Conservation (phyloP, 169 alveolate species). For the Theileria annulata region DNA sequence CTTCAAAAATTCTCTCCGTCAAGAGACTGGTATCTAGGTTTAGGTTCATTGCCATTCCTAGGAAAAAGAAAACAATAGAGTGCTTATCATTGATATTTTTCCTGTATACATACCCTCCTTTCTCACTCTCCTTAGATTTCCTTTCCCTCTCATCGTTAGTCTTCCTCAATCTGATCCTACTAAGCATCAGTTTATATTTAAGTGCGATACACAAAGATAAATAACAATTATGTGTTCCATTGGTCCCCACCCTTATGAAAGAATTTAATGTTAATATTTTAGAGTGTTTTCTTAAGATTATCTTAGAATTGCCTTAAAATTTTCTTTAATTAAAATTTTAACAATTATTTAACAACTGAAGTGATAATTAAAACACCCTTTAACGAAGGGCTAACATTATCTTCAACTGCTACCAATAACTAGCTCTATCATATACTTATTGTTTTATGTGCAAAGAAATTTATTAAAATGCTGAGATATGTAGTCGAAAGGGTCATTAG, state of each 20-base stretch:
- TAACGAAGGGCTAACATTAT: background rate
- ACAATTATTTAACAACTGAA: background rate
- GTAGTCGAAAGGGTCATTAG: slow-evolving; percentile 63
- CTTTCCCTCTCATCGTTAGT: background rate
- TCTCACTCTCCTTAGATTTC: background rate
- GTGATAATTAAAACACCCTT: background rate
- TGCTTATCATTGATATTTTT: slow-evolving; percentile 6
- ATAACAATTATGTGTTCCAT: background rate
- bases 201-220: background rate
- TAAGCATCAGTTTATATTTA: background rate
- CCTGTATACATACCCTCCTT: background rate
- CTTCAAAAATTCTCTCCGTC: slow-evolving; percentile 11
- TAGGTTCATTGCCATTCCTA: slow-evolving; percentile 11
- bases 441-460: slow-evolving; percentile 6
- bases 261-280: background rate
- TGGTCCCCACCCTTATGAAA: background rate
- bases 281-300: background rate
- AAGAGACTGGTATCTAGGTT: slow-evolving; percentile 30
- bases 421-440: background rate
- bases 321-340: background rate
- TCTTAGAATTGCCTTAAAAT: background rate
- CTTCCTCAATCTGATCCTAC: background rate
- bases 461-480: slow-evolving; percentile 61
- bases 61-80: slow-evolving; percentile 3
- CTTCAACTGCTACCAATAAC: background rate